phyloP scores from a whole-genome alignment of 169 alveolate species.

The Toxoplasma gondii region DNA sequence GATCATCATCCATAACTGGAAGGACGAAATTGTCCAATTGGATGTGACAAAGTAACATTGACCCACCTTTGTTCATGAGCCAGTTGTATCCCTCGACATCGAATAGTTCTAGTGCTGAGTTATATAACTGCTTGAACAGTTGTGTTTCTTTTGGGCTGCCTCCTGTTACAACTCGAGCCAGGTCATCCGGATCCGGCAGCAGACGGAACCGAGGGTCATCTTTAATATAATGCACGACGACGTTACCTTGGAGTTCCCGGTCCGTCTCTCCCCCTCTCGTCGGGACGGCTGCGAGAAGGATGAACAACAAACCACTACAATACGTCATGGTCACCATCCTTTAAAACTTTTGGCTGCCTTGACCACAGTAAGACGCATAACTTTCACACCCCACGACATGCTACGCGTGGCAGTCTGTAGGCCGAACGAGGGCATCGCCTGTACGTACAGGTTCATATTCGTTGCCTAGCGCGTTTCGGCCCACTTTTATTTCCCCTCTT shows the following conservation, averaged over 20 bases:
- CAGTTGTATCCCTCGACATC: constrained; percentile 76
- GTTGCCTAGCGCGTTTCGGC: too few relatives aligned
- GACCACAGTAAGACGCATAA: background rate
- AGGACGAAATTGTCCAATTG: background rate
- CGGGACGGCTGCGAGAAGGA: background rate
- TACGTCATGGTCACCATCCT: background rate
- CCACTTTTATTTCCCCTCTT: too few relatives aligned
- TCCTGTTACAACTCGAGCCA: constrained; percentile 34
- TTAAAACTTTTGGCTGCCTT: background rate
- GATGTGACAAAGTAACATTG: background rate
- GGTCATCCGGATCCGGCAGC: constrained; percentile 52
- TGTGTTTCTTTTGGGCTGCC: constrained; percentile 42
- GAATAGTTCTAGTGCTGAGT: constrained; percentile 70
- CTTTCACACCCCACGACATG: background rate
- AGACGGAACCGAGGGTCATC: constrained; percentile 18
- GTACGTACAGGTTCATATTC: too few relatives aligned
- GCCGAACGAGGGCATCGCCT: too few relatives aligned
- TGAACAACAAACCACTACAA: background rate
- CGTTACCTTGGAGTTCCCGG: background rate
- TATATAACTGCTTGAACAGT: constrained; percentile 61
- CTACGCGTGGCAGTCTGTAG: too few relatives aligned
- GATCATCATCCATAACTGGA: constrained; percentile 62
- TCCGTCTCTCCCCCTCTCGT: background rate
- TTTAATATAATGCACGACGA: background rate
- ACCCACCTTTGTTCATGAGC: constrained; percentile 70